Conservation (phyloP, 371 early-diverging fungal genomes). For the Mucor circinelloides region DNA sequence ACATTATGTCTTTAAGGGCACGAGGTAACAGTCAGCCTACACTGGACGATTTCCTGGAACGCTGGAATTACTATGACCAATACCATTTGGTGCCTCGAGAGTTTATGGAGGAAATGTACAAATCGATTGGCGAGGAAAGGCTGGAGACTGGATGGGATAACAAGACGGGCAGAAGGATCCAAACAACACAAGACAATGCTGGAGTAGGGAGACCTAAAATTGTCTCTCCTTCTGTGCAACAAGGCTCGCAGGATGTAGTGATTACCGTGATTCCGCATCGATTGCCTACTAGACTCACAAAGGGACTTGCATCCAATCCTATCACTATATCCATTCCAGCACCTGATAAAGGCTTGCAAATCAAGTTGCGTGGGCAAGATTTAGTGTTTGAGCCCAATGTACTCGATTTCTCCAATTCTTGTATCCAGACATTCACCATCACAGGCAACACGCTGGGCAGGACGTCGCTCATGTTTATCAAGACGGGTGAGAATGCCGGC, state of each 20-base stretch:
- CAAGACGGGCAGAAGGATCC: slow-evolving; percentile 17
- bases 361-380: slow-evolving; percentile 65
- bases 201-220: slow-evolving; percentile 17
- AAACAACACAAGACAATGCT: not conserved
- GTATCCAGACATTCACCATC: slow-evolving; percentile 63
- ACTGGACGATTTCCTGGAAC: slow-evolving; percentile 42
- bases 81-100: slow-evolving; percentile 46
- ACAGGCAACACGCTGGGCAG: slow-evolving; percentile 66
- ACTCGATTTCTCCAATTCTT: slow-evolving; percentile 58
- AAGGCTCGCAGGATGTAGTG: slow-evolving; percentile 35
- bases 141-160: slow-evolving; percentile 64
- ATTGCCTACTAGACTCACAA: slow-evolving; percentile 65
- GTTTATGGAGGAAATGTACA: slow-evolving; percentile 55
- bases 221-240: slow-evolving; percentile 22
- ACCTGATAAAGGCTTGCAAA: slow-evolving; percentile 63
- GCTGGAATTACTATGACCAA: slow-evolving; percentile 52
- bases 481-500: slow-evolving; percentile 57
- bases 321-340: slow-evolving; percentile 66
- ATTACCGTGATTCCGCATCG: slow-evolving; percentile 46
- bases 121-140: slow-evolving; percentile 51
- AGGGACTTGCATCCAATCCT: slow-evolving; percentile 57
- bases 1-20: slow-evolving; percentile 41
- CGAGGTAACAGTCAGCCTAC: slow-evolving; percentile 30
- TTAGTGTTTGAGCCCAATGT: slow-evolving; percentile 61
- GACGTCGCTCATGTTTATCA: slow-evolving; percentile 67